phyloP scores from a whole-genome alignment of 73 alveolate genomes.

The Paramecium pentaurelia region DNA sequence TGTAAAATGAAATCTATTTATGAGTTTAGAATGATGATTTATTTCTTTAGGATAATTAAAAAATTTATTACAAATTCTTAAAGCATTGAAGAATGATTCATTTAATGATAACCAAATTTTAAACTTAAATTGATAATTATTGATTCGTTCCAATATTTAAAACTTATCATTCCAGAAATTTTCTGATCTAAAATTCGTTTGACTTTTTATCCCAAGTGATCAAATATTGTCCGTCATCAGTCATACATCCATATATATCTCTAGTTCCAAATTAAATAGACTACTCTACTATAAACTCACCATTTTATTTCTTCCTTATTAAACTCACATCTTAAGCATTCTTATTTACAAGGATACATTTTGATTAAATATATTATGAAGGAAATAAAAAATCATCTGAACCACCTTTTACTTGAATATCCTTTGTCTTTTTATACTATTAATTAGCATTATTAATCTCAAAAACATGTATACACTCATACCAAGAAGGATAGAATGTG shows the following conservation, averaged over 20 bases:
- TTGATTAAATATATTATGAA: not conserved
- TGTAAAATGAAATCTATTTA: no score
- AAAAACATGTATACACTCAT: not conserved
- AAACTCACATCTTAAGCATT: not conserved
- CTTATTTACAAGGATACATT: not conserved
- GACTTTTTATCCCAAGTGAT: not conserved
- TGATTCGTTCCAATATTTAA: no score
- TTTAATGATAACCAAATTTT: no score
- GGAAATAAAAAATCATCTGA: not conserved
- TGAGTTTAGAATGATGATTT: no score
- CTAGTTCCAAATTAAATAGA: not conserved
- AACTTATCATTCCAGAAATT: not conserved
- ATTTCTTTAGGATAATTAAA: no score
- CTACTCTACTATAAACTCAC: not conserved
- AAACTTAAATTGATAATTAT: no score
- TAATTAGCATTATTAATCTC: not conserved
- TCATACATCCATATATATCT: not conserved
- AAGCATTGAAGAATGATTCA: no score
- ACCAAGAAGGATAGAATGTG: not conserved
- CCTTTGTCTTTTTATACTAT: no score
- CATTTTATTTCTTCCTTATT: not conserved
- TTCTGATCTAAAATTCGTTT: not conserved
- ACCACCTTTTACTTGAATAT: not conserved
- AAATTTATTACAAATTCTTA: no score
- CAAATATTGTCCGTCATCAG: not conserved